These are phyloP conservation scores for Trichoderma reesei DNA, from an alignment of 495 filamentous ascomycete species.

Conservation along the genomic window DNA sequence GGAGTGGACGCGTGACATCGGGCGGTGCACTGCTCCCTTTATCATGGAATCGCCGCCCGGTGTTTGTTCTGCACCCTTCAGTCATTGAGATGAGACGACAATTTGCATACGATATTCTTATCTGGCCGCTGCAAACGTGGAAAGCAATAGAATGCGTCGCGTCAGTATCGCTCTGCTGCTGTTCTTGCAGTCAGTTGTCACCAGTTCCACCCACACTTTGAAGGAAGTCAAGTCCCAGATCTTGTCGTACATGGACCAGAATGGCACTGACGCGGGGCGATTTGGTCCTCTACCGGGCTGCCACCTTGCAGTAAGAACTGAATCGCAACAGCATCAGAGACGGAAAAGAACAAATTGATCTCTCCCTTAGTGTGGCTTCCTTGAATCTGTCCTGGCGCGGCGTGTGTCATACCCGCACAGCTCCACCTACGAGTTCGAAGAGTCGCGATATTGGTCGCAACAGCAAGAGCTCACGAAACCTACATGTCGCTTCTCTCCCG, in stretches of 20 bases:
- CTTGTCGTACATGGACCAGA: background rate
- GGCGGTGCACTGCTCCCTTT: no score
- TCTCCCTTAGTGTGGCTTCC: conserved; percentile 2
- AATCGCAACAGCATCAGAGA: background rate
- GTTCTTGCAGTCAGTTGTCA: background rate
- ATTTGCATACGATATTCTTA: no score
- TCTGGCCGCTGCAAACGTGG: no score
- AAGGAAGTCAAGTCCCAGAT: background rate
- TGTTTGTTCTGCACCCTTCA: no score
- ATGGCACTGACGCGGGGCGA: background rate
- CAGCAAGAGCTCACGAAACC: conserved; percentile 28
- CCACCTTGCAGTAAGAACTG: conserved; percentile 3
- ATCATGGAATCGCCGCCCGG: no score
- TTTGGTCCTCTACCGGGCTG: conserved; percentile 10
- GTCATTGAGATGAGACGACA: no score
- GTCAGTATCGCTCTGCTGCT: background rate
- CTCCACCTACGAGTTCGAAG: conserved; percentile 8
- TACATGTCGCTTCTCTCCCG: conserved; percentile 34
- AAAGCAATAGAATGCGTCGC: background rate
- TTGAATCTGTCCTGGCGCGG: background rate
- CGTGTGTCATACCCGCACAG: conserved; percentile 4
- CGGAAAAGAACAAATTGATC: background rate
- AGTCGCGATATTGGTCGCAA: conserved; percentile 38
- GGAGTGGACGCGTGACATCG: no score
- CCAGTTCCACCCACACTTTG: background rate